Conservation (phyloP, 2,329 filamentous ascomycete genomes). For the Talaromyces sp. region DNA sequence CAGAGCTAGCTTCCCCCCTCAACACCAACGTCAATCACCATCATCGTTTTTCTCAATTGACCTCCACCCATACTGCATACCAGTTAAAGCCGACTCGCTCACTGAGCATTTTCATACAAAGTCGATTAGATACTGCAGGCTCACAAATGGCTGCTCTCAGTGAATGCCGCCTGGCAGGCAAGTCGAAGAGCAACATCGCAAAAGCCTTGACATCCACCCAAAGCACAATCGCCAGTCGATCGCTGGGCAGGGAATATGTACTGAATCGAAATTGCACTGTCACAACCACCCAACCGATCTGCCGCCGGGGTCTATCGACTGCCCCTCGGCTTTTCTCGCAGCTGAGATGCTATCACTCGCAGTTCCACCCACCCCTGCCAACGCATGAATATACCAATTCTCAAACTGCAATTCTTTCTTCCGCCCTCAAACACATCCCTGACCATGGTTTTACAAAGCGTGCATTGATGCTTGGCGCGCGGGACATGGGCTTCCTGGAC, state of each 20-base stretch:
- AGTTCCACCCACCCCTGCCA: constrained; percentile 57
- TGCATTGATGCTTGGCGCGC: constrained; percentile 70
- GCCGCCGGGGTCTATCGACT: not conserved
- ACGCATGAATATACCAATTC: constrained; percentile 56
- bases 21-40: not conserved
- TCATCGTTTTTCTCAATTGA: not conserved
- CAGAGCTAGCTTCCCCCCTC: not conserved
- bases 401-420: constrained; percentile 72
- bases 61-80: not conserved
- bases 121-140: not conserved
- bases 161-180: not conserved
- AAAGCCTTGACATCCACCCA: not conserved
- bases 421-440: constrained; percentile 75
- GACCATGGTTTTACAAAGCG: constrained; percentile 72
- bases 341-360: constrained; percentile 61
- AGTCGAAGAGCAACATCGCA: not conserved
- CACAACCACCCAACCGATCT: not conserved
- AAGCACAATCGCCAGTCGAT: not conserved
- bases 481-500: constrained; percentile 79
- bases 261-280: not conserved
- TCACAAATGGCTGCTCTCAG: not conserved
- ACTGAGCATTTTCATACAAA: not conserved
- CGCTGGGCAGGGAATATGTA: not conserved
- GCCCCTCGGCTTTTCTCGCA: not conserved
- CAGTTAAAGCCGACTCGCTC: not conserved